A percentile compares a stretch with the other conserved stretches of the same genome.
phyloP scores from a whole-genome alignment of 2,329 filamentous ascomycete species.

The Penicillium sp. region DNA sequence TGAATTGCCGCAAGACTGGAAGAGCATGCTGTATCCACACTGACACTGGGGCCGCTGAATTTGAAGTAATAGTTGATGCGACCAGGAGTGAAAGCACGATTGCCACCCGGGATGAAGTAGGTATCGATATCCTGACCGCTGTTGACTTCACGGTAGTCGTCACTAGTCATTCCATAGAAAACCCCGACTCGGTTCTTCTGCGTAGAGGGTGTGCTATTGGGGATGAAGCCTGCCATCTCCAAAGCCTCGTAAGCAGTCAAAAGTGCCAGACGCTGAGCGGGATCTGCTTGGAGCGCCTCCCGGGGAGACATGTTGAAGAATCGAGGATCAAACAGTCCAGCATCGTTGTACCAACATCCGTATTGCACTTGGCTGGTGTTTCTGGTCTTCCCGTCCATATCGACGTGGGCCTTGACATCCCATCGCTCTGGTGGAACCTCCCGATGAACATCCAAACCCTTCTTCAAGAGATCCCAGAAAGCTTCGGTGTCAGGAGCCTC shows the following conservation, averaged over 20 bases:
- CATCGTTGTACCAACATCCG: constrained; percentile 72
- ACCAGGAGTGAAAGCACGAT: constrained; percentile 46
- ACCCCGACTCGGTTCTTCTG: constrained; percentile 63
- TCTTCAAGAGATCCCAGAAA: constrained; percentile 71
- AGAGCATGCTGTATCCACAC: constrained; percentile 74
- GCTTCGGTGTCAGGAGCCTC: constrained; percentile 67
- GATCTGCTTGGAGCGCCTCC: constrained; percentile 75
- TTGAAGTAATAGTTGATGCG: constrained; percentile 64
- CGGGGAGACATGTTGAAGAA: constrained; percentile 87
- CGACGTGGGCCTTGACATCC: constrained; percentile 65
- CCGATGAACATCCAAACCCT: constrained; percentile 68
- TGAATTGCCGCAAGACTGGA: constrained; percentile 70
- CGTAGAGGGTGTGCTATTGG: constrained; percentile 66
- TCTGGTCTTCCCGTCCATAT: constrained; percentile 66
- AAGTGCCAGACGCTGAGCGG: constrained; percentile 72
- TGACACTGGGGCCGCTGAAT: constrained; percentile 68
- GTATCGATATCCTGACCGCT: constrained; percentile 67
- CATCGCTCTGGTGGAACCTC: constrained; percentile 65
- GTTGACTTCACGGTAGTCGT: constrained; percentile 75
- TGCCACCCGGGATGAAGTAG: constrained; percentile 63
- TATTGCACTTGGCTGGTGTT: constrained; percentile 75
- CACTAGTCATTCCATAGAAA: constrained; percentile 71
- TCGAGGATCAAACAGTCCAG: constrained; percentile 72
- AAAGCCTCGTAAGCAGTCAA: constrained; percentile 76
- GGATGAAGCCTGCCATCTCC: constrained; percentile 74